Conservation (phyloP, 1,284 basidiomycete species). For the Spongispora temasekensis region DNA sequence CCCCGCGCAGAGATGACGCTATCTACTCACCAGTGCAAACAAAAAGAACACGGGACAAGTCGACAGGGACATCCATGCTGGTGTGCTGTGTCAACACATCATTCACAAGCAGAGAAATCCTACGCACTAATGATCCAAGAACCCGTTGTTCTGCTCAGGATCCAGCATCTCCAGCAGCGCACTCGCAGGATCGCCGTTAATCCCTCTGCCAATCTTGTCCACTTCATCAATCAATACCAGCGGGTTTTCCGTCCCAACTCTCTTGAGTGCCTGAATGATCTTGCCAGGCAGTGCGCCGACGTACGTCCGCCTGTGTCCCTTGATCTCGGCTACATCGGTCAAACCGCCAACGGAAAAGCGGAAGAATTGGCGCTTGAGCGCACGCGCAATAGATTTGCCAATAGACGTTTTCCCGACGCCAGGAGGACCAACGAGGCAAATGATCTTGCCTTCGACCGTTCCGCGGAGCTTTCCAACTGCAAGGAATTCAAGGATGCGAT, state of each 20-base stretch:
- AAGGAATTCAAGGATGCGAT: slow-evolving; percentile 96
- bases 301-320: slow-evolving; percentile 96
- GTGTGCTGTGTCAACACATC: slow-evolving; percentile 9
- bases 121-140: slow-evolving; percentile 92
- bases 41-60: slow-evolving; percentile 94
- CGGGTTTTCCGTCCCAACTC: slow-evolving; percentile 97
- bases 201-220: slow-evolving; percentile 96
- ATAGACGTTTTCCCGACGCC: slow-evolving; percentile 97
- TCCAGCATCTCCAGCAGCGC: slow-evolving; percentile 97
- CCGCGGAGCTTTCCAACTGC: slow-evolving; percentile 97
- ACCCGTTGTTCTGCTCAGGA: slow-evolving; percentile 96
- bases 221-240: slow-evolving; percentile 97
- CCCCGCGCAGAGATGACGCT: neutral
- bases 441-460: slow-evolving; percentile 98
- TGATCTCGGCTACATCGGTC: slow-evolving; percentile 98
- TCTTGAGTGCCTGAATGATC: slow-evolving; percentile 96
- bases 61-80: slow-evolving; percentile 96
- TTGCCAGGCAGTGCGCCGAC: slow-evolving; percentile 97
- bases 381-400: slow-evolving; percentile 92
- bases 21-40: slow-evolving; percentile 79
- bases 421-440: slow-evolving; percentile 95
- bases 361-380: slow-evolving; percentile 88
- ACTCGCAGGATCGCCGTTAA: slow-evolving; percentile 95
- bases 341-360: slow-evolving; percentile 96
- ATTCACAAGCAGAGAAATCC: neutral